Conservation (phyloP, 306 rosid genomes). For the Prunus salicina region DNA sequence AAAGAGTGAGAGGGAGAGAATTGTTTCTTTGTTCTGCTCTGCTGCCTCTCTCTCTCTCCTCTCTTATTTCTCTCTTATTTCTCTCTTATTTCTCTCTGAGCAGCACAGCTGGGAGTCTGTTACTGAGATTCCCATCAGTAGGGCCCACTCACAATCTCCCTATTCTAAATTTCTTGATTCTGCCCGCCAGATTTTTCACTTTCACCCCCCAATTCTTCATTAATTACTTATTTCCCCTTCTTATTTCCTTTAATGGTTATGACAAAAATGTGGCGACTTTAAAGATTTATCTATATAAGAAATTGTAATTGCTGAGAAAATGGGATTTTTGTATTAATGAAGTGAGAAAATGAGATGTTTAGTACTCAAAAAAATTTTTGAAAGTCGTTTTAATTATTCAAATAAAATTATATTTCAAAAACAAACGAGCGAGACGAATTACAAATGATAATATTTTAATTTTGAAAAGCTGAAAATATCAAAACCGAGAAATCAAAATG, state of each 20-base stretch:
- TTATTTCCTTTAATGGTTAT: neutral
- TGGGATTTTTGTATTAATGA: too few species aligned
- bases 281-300: too few species aligned
- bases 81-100: neutral
- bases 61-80: neutral
- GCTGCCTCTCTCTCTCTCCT: neutral
- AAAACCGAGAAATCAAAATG: too few species aligned
- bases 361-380: too few species aligned
- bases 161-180: constrained; percentile 12
- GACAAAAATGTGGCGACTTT: too few species aligned
- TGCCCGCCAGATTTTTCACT: neutral
- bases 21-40: neutral
- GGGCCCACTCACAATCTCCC: constrained; percentile 35
- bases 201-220: neutral
- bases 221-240: neutral
- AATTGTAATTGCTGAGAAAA: too few species aligned
- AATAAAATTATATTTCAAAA: too few species aligned
- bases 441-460: too few species aligned
- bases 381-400: too few species aligned
- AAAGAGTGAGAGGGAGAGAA: neutral
- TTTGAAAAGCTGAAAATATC: too few species aligned
- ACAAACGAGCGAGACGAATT: accelerated
- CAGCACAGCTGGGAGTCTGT: constrained; percentile 28
- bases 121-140: constrained; percentile 26
- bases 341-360: too few species aligned